phyloP scores from a whole-genome alignment of 73 alveolate species.

The Urostyla sp. region DNA sequence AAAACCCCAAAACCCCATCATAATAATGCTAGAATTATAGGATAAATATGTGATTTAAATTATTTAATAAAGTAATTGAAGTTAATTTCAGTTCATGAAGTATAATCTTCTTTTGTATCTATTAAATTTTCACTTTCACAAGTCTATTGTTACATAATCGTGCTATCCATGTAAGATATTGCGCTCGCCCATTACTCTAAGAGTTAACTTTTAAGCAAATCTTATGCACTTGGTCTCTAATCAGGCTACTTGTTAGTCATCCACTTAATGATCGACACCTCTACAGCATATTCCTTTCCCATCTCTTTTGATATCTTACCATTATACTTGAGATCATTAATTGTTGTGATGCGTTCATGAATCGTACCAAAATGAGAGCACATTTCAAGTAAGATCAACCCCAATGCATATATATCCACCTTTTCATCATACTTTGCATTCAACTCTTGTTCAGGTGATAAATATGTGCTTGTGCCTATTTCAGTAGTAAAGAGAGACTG shows the following conservation, averaged over 20 bases:
- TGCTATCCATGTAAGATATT: neutral
- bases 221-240: slow-evolving; percentile 64
- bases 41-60: too few relatives aligned
- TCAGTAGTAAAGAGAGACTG: slow-evolving; percentile 39
- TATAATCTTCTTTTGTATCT: too few relatives aligned
- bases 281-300: slow-evolving; percentile 34
- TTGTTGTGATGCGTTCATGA: slow-evolving; percentile 73
- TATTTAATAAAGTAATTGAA: too few relatives aligned
- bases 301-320: slow-evolving; percentile 45
- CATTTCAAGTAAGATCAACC: slow-evolving; percentile 86
- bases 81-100: too few relatives aligned
- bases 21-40: too few relatives aligned
- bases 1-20: too few relatives aligned
- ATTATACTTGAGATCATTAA: slow-evolving; percentile 62
- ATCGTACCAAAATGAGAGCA: slow-evolving; percentile 75
- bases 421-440: slow-evolving; percentile 82
- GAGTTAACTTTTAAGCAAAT: slow-evolving; percentile 15
- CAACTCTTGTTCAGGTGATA: slow-evolving; percentile 84
- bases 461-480: slow-evolving; percentile 86
- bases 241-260: slow-evolving; percentile 51
- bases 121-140: too few relatives aligned
- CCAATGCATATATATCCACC: slow-evolving; percentile 91
- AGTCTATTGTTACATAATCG: too few relatives aligned
- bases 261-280: slow-evolving; percentile 27
- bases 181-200: slow-evolving; percentile 37